phyloP scores from a whole-genome alignment of 345 rosid genomes.

The Orychophragmus violaceus region DNA sequence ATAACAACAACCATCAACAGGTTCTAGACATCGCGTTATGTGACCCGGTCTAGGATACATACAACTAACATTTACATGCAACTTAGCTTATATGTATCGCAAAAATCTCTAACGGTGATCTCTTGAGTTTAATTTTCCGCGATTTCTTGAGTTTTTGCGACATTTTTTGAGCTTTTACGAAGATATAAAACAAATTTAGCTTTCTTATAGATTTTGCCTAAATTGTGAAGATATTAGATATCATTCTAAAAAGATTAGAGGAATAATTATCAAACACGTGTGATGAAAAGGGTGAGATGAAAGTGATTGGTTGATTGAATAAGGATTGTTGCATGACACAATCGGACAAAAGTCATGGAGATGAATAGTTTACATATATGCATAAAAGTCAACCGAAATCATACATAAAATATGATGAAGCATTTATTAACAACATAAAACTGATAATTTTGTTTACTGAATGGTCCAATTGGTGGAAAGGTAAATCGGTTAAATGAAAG shows the following conservation, averaged over 20 bases:
- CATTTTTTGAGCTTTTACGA: not conserved
- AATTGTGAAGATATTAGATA: not conserved
- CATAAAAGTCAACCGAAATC: not conserved
- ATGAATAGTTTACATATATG: not conserved
- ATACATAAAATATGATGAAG: not conserved
- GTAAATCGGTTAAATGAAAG: too few relatives aligned
- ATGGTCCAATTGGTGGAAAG: too few relatives aligned
- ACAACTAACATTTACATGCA: not conserved
- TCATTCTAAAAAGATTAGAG: not conserved
- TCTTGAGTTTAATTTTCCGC: not conserved
- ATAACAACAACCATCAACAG: not conserved
- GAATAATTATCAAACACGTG: slow-evolving; percentile 21
- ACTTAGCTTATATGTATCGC: not conserved
- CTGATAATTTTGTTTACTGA: too few relatives aligned
- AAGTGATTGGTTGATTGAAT: slow-evolving; percentile 18
- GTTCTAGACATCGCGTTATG: not conserved
- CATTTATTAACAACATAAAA: not conserved
- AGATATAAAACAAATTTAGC: not conserved
- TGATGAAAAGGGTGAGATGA: not conserved
- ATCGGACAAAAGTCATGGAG: not conserved
- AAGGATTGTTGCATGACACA: not conserved
- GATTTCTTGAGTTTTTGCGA: not conserved
- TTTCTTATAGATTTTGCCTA: not conserved
- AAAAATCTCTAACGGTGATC: not conserved
- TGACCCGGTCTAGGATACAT: not conserved